Base-by-base conservation (phyloP, 768 basidiomycete genomes). In the Asterophora lycoperdoides region DNA sequence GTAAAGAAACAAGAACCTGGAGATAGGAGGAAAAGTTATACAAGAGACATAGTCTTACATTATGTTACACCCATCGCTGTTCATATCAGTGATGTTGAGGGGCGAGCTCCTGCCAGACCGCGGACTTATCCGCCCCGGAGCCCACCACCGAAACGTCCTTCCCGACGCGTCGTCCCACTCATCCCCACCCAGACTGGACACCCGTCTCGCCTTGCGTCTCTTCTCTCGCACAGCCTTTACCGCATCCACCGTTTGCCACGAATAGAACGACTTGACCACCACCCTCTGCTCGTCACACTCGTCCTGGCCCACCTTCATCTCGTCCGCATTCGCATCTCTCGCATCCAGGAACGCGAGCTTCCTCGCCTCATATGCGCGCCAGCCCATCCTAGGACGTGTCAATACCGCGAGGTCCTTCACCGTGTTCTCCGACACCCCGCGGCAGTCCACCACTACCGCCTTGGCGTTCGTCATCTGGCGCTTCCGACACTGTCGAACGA, bases 231-330 rank as follows among this genome's bases (percentile, higher is more conserved):
- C 77, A 29, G 74, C 69, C 50, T 75, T 74, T 41, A 91, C 89
- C 0, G 82, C 80, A 61, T 92, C 90, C 32, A 93, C 89, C 8
- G 79, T 85, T 72, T 91, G 86, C 86, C 87, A 90, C 41, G 84
- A 81, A 64, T 87, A 85, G 64, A 91, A 93, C 19, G 85, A 82
- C 77, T 91, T 91, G 55, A 93, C 61, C 43, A 89, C 84, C 19
- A 92, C 83, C 19, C 83, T 71, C 59, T 59, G 66, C 58, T 77
- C 74, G 54, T 92, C 89, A 60, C 89, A 89, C 64, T 93, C 91
- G 64, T 90, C 86, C 67, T 89, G 83, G 38, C 84, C 86, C 8
- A 80, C 66, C 63, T 78, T 81, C 49, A 86, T 65, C 32, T 79
- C 78, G 53, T 86, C 84, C 5, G 71, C 69, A 55, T 76, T 74